These are phyloP conservation scores for Cutaneotrichosporon cavernicola DNA, from an alignment of 1,284 basidiomycete species.

Conservation along the genomic window DNA sequence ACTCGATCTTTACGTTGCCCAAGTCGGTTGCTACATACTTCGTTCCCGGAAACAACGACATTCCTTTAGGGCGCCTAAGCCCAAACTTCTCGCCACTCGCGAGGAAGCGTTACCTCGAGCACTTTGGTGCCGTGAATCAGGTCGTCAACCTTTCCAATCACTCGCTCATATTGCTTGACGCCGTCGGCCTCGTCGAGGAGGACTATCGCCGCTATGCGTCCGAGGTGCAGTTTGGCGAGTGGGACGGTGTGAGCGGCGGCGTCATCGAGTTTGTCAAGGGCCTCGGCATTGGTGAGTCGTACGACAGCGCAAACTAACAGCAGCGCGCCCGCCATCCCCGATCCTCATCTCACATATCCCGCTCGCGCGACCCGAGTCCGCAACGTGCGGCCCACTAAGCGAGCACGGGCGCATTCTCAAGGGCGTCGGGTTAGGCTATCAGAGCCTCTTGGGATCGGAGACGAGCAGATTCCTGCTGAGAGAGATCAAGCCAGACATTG, in stretches of 20 bases:
- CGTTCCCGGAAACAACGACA: conserved; percentile 82
- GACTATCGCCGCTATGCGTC: conserved; percentile 66
- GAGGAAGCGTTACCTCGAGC: conserved; percentile 62
- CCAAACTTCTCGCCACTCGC: conserved; percentile 59
- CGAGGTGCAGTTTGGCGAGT: conserved; percentile 58
- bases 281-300: conserved; percentile 57
- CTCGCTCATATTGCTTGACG: conserved; percentile 70
- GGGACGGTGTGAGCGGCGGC: conserved; percentile 62
- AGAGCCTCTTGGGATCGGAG: conserved; percentile 72
- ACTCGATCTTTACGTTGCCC: conserved; percentile 61
- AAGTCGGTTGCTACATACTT: conserved; percentile 58
- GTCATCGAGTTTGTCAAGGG: conserved; percentile 69
- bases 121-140: conserved; percentile 52
- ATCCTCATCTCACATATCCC: conserved; percentile 81
- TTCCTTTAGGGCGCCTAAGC: conserved; percentile 61
- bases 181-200: conserved; percentile 71
- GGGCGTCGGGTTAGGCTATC: conserved; percentile 74
- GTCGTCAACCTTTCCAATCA: conserved; percentile 63
- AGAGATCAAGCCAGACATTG: conserved; percentile 62
- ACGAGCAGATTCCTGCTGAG: conserved; percentile 70
- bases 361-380: conserved; percentile 66
- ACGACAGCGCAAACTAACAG: conserved; percentile 11
- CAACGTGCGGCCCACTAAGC: conserved; percentile 70
- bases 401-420: conserved; percentile 70
- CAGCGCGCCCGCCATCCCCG: conserved; percentile 51